Base-by-base conservation (phyloP, 192 early-diverging fungal species). In the Mycoemilia scoparia region DNA sequence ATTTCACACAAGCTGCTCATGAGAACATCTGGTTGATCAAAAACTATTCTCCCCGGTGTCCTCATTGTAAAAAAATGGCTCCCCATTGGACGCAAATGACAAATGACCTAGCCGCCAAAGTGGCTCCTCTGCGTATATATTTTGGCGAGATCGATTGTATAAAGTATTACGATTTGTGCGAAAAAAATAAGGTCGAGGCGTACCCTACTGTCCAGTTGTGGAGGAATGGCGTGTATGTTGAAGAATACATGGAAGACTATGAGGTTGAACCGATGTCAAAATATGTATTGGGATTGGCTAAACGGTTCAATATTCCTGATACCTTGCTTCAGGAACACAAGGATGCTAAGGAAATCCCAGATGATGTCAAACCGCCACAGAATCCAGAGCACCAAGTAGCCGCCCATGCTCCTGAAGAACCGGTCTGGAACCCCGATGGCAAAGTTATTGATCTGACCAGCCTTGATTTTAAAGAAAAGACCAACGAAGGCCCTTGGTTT, bases 11-110 rank as follows among this genome's bases (percentile, higher is more conserved):
- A 36, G 29, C 58, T 21, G 60, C 66, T 23, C 45, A 62, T n/a
- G 44, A 60, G 11, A 71, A 67, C 2, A 62, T 72, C 2, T 90
- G 86, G 86, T 73, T 90, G 32, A 53, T 90, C 20, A 73, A 84
- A 54, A 84, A 84, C 54, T 83, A 81, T 62, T 82, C 87, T 14
- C 89, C 89, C 7, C 75, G 71, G 67, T 88, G 84, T 43, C 57
- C 62, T 16, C 87, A 90, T 49, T 95, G 89, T 64, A 65, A 75
- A 45, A 47, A 46, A 2, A 70, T 96, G 54, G 77, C 74, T 3
- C 87, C 87, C 0, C 64, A 66, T 10, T 92, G 82, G 70, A 59
- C 66, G 5, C 49, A 73, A 22, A 35, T 92, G 49, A 79, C 77
- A 4, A 49, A 57, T 14, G 55, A 63, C 42, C 30, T 61, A 25